phyloP scores from a whole-genome alignment of 208 protist species.

The Crithidia bombi region DNA sequence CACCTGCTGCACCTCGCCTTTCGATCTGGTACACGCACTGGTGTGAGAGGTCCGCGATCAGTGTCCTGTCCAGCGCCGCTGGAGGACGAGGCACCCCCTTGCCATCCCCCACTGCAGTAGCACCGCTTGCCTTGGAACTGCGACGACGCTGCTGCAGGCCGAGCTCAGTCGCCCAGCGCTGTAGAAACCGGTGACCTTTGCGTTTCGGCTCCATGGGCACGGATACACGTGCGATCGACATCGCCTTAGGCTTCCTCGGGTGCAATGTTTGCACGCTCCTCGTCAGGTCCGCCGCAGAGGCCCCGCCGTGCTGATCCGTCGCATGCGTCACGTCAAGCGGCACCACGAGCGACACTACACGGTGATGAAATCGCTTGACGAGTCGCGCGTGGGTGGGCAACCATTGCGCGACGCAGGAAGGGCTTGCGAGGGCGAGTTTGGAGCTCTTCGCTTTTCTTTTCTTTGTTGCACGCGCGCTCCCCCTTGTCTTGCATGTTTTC shows the following conservation, averaged over 20 bases:
- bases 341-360: conserved; percentile 14
- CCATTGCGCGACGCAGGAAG: conserved; percentile 35
- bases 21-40: conserved; percentile 49
- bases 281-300: neutral
- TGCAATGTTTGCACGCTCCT: neutral
- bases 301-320: neutral
- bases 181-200: conserved; percentile 70
- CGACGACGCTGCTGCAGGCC: neutral
- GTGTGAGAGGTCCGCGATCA: conserved; percentile 49
- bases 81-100: neutral
- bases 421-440: neutral
- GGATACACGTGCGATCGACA: conserved; percentile 5
- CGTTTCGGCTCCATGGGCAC: conserved; percentile 21
- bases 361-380: conserved; percentile 50
- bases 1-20: neutral
- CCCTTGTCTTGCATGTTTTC: neutral
- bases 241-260: conserved; percentile 7
- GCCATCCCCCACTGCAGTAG: neutral
- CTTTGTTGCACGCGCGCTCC: neutral
- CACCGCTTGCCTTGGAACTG: neutral
- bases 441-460: neutral
- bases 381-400: conserved; percentile 62
- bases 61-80: conserved; percentile 8
- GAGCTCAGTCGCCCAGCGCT: conserved; percentile 57
- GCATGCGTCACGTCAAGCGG: conserved; percentile 14